phyloP scores from a whole-genome alignment of 2,329 filamentous ascomycete species.

The Curvularia sp. region DNA sequence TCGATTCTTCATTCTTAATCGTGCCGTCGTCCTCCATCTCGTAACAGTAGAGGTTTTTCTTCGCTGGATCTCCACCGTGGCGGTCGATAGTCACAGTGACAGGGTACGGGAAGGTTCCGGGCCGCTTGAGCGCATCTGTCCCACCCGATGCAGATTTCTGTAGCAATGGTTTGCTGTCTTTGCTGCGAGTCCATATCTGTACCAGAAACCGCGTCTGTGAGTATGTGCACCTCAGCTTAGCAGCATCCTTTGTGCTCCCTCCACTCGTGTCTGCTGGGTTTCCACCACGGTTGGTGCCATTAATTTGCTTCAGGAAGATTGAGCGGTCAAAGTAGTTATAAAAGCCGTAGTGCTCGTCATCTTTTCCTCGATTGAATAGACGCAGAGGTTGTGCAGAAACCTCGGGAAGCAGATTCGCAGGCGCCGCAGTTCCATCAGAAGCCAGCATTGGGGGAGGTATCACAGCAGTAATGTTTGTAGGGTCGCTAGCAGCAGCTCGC shows the following conservation, averaged over 20 bases:
- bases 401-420: conserved; percentile 74
- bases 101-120: conserved; percentile 67
- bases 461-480: conserved; percentile 56
- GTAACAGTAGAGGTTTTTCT: conserved; percentile 69
- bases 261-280: conserved; percentile 58
- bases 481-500: conserved; percentile 39
- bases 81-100: conserved; percentile 66
- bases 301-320: conserved; percentile 76
- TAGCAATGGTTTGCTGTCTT: conserved; percentile 48
- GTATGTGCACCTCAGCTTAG: conserved; percentile 63
- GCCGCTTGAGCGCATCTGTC: conserved; percentile 56
- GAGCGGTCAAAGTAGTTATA: conserved; percentile 90
- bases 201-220: conserved; percentile 67
- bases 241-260: conserved; percentile 56
- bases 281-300: conserved; percentile 52
- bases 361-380: conserved; percentile 81
- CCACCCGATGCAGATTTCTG: conserved; percentile 40
- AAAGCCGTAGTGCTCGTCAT: conserved; percentile 90
- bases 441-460: conserved; percentile 71
- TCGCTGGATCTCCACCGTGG: conserved; percentile 61
- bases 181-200: conserved; percentile 66
- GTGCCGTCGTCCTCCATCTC: conserved; percentile 58
- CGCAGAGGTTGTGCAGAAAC: conserved; percentile 76
- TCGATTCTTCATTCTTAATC: conserved; percentile 48
- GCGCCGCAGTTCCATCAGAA: conserved; percentile 73